These are phyloP conservation scores for Mucuna pruriens DNA, from an alignment of 306 rosid species.

Conservation along the genomic window DNA sequence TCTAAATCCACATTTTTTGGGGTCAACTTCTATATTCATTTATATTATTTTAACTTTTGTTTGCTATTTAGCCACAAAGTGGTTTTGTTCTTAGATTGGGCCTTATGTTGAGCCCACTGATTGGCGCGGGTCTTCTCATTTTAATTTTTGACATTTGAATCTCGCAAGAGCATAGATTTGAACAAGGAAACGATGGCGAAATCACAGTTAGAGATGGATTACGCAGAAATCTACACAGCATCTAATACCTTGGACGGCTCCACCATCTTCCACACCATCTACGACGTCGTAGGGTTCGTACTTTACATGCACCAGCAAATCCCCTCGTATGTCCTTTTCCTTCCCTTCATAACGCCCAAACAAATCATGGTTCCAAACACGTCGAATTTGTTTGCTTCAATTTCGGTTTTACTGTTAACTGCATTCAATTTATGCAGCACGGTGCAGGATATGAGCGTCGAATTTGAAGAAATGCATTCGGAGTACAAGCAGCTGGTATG, in stretches of 20 bases:
- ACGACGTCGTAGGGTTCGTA: constrained; percentile 71
- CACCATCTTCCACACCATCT: constrained; percentile 65
- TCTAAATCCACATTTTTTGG: background rate
- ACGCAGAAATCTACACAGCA: constrained; percentile 51
- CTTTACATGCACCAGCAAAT: constrained; percentile 94
- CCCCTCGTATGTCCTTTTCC: constrained; percentile 68
- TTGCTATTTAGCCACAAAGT: background rate
- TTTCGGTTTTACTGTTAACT: background rate
- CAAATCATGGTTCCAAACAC: background rate
- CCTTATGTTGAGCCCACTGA: background rate
- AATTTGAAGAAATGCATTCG: constrained; percentile 60
- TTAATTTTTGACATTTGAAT: constrained; percentile 26
- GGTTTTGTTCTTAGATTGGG: background rate
- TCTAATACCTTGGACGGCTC: constrained; percentile 56
- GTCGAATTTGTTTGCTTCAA: background rate
- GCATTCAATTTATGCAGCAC: constrained; percentile 48
- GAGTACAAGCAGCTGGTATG: constrained; percentile 67
- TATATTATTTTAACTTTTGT: background rate
- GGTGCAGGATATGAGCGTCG: constrained; percentile 74
- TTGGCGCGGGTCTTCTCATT: constrained; percentile 26
- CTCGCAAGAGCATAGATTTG: background rate
- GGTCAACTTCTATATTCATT: background rate
- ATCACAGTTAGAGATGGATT: constrained; percentile 41
- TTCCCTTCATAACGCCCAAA: background rate
- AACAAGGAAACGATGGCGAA: constrained; percentile 25